phyloP scores from a whole-genome alignment of 805 yeast species.

The Saturnispora galanensis region DNA sequence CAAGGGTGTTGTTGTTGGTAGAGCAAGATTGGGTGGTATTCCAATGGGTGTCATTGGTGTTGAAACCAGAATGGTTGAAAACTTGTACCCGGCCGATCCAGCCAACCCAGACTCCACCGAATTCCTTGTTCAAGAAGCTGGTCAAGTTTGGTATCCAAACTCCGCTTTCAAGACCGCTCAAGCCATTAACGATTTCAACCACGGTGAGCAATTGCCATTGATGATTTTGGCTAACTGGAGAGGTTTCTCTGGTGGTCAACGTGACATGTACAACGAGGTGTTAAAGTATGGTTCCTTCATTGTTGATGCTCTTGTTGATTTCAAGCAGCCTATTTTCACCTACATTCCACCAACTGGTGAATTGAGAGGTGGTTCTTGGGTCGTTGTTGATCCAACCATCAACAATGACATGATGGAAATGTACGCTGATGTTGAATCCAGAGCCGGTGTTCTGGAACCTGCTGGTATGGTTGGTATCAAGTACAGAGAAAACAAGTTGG shows the following conservation, averaged over 20 bases:
- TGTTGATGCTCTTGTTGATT: conserved; percentile 93
- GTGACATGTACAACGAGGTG: conserved; percentile 98
- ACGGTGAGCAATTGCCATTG: conserved; percentile 96
- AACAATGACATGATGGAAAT: conserved; percentile 97
- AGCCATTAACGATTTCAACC: conserved; percentile 93
- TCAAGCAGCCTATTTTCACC: conserved; percentile 92
- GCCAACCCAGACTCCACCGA: conserved; percentile 96
- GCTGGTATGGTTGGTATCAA: conserved; percentile 99
- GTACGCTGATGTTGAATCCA: conserved; percentile 92
- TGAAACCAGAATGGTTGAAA: conserved; percentile 84
- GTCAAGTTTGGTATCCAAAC: conserved; percentile 99
- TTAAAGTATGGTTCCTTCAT: conserved; percentile 94
- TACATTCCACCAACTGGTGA: conserved; percentile 98
- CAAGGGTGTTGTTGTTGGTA: conserved; percentile 94
- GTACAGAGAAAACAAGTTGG: conserved; percentile 85
- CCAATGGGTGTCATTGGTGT: conserved; percentile 98
- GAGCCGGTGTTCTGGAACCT: conserved; percentile 98
- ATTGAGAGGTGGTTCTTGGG: conserved; percentile 99
- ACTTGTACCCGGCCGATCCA: conserved; percentile 93
- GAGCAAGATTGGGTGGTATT: conserved; percentile 98
- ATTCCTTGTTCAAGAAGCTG: conserved; percentile 83
- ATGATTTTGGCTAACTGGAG: conserved; percentile 99
- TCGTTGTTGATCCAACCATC: conserved; percentile 97
- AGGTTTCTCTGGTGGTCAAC: conserved; percentile 99
- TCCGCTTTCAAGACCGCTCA: conserved; percentile 99